phyloP scores from a whole-genome alignment of 1,284 basidiomycete genomes.

The Polyporus tsugae region DNA sequence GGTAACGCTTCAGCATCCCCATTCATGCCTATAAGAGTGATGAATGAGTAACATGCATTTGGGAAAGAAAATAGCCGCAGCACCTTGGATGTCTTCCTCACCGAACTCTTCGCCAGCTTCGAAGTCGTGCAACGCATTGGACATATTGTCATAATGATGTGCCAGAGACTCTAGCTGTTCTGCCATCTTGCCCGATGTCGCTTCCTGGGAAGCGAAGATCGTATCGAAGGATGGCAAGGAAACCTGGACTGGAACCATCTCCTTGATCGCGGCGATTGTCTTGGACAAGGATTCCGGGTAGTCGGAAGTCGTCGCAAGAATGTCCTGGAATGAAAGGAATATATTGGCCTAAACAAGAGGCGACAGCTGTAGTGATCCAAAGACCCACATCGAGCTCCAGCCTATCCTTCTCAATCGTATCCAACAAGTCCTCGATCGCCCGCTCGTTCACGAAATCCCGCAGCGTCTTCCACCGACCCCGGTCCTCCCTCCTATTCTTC shows the following conservation, averaged over 20 bases:
- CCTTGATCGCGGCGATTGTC: slow-evolving; percentile 62
- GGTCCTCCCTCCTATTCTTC: slow-evolving; percentile 49
- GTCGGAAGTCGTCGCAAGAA: slow-evolving; percentile 65
- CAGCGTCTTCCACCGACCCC: slow-evolving; percentile 77
- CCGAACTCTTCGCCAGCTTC: slow-evolving; percentile 70
- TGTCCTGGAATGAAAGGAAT: slow-evolving; percentile 52
- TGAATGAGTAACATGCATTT: slow-evolving; percentile 7
- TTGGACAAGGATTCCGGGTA: slow-evolving; percentile 68
- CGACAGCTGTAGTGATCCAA: too few species aligned
- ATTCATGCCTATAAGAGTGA: slow-evolving; percentile 65
- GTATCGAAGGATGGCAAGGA: slow-evolving; percentile 54
- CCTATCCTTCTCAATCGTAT: slow-evolving; percentile 74
- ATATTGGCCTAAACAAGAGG: neutral
- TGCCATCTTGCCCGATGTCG: slow-evolving; percentile 70
- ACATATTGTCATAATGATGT: slow-evolving; percentile 80
- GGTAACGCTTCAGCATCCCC: slow-evolving; percentile 80
- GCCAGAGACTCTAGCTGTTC: slow-evolving; percentile 73
- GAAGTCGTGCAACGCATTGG: slow-evolving; percentile 65
- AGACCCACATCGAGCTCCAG: slow-evolving; percentile 69
- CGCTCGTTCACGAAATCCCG: slow-evolving; percentile 85
- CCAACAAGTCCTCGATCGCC: slow-evolving; percentile 76
- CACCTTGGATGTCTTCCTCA: slow-evolving; percentile 76
- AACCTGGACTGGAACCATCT: slow-evolving; percentile 54
- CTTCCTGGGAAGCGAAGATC: slow-evolving; percentile 63
- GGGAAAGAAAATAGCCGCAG: neutral